Evolutionary conservation across 257 asterid species (phyloP).

Genomic region (Solanum verrucosum): DNA sequence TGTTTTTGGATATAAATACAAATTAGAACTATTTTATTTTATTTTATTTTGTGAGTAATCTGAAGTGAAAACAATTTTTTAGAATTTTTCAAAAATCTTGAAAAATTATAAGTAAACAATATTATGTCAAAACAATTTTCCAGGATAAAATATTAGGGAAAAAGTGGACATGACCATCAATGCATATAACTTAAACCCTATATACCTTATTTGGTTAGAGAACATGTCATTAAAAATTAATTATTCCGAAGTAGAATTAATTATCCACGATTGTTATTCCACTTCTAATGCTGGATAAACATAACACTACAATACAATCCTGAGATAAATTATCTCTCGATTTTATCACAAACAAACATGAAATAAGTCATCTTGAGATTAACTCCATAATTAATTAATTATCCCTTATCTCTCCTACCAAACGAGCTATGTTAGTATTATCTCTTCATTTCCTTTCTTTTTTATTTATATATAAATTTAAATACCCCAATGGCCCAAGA

Average conservation of each 20-base stretch:
- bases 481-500: constrained; percentile 49
- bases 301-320: not conserved
- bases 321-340: not conserved
- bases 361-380: not conserved
- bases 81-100: not conserved
- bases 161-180: not conserved
- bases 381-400: not conserved
- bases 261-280: not conserved
- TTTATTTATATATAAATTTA: not conserved
- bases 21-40: not conserved
- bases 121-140: not conserved
- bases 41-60: not conserved
- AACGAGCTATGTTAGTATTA: not conserved
- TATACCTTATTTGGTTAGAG: not conserved
- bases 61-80: not conserved
- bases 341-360: not conserved
- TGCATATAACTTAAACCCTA: not conserved
- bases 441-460: not conserved
- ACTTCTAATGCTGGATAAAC: not conserved
- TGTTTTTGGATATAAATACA: not conserved
- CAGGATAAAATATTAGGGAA: not conserved
- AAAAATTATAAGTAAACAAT: not conserved
- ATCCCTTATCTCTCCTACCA: not conserved
- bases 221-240: not conserved
- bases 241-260: not conserved